phyloP scores from a whole-genome alignment of 169 alveolate species.

The Eimeria maxima region DNA sequence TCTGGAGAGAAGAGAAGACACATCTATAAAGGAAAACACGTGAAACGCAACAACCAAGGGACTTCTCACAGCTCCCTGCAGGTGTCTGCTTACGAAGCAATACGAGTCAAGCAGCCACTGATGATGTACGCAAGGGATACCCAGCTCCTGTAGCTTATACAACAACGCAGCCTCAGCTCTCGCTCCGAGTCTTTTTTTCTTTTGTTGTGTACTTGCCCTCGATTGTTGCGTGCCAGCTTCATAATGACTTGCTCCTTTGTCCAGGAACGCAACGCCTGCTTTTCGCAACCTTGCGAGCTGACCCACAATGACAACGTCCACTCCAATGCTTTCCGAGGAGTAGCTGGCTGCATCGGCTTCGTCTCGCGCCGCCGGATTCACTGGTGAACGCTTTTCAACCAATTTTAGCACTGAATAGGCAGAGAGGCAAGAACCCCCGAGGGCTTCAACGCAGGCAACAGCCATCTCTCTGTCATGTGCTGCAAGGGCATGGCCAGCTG shows the following conservation, averaged over 20 bases:
- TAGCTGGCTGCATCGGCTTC: not conserved
- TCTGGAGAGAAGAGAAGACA: not conserved
- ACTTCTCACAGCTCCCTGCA: not conserved
- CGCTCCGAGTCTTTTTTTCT: not conserved
- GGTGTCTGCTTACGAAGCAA: conserved; percentile 23
- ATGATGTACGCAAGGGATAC: conserved; percentile 53
- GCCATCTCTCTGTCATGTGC: conserved; percentile 45
- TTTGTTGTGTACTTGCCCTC: not conserved
- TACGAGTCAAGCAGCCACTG: conserved; percentile 68
- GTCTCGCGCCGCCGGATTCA: not conserved
- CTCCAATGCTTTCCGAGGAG: not conserved
- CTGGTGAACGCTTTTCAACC: not conserved
- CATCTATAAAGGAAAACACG: not conserved
- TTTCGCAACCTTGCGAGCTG: conserved; percentile 24
- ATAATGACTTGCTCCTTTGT: not conserved
- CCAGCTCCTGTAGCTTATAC: conserved; percentile 41
- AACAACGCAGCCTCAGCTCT: not conserved
- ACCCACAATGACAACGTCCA: conserved; percentile 51
- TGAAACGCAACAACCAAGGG: too few relatives aligned
- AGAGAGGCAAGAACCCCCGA: conserved; percentile 55
- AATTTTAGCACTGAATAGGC: not conserved
- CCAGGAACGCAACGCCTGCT: not conserved
- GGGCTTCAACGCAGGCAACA: conserved; percentile 53
- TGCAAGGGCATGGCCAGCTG: conserved; percentile 66
- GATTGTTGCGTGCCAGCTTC: not conserved